phyloP scores from a whole-genome alignment of 345 rosid genomes.

The Eucalyptus paniculata region DNA sequence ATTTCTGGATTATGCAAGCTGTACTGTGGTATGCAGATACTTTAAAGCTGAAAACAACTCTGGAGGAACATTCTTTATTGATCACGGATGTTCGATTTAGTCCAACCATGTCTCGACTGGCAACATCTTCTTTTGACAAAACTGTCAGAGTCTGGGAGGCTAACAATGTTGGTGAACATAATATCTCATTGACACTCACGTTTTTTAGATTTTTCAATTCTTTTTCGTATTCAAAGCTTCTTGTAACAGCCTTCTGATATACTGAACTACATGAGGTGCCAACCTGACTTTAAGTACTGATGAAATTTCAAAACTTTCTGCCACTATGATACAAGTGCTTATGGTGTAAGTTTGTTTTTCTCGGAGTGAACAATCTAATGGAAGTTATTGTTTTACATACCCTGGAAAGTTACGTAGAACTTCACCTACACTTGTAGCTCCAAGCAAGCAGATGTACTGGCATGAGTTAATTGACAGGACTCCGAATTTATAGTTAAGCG shows the following conservation, averaged over 20 bases:
- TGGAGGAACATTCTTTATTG: slow-evolving; percentile 70
- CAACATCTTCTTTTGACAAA: slow-evolving; percentile 95
- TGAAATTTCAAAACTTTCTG: neutral
- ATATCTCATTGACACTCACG: neutral
- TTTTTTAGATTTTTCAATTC: neutral
- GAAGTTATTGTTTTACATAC: neutral
- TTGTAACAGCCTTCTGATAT: too few species aligned
- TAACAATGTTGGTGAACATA: slow-evolving; percentile 47
- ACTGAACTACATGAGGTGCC: too few species aligned
- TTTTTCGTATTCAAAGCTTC: too few species aligned
- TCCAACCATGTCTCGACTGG: slow-evolving; percentile 79
- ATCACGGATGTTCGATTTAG: slow-evolving; percentile 92
- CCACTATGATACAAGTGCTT: neutral
- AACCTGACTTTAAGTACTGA: neutral
- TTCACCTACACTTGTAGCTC: neutral
- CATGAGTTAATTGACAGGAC: neutral
- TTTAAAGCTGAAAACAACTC: slow-evolving; percentile 59
- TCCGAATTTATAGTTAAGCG: neutral
- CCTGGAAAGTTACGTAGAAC: neutral
- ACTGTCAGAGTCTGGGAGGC: slow-evolving; percentile 98
- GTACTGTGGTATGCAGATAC: slow-evolving; percentile 70
- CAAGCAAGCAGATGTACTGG: neutral
- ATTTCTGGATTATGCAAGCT: slow-evolving; percentile 40
- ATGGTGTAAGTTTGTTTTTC: neutral
- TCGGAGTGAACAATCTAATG: neutral